Conservation (phyloP, 495 filamentous ascomycete species). For the Penicillium manginii region DNA sequence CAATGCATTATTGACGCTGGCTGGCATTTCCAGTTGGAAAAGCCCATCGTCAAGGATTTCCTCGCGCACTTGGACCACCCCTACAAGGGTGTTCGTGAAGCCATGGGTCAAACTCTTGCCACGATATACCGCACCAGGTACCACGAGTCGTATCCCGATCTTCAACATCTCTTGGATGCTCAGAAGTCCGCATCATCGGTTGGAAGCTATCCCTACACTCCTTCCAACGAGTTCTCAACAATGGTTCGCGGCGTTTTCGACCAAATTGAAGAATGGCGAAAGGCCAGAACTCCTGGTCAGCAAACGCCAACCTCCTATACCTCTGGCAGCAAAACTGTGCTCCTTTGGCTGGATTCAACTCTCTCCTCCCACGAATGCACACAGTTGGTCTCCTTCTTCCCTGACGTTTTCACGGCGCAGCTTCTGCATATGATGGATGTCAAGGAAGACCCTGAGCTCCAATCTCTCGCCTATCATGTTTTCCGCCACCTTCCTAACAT, state of each 20-base stretch:
- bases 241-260: conserved; percentile 78
- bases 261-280: conserved; percentile 84
- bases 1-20: conserved; percentile 85
- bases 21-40: conserved; percentile 95
- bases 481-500: conserved; percentile 97
- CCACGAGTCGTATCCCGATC: conserved; percentile 86
- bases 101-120: conserved; percentile 87
- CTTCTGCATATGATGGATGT: conserved; percentile 99
- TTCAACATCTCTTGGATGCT: conserved; percentile 70
- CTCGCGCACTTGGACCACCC: conserved; percentile 92
- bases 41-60: conserved; percentile 89
- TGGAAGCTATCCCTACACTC: conserved; percentile 81
- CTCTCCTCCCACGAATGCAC: conserved; percentile 92
- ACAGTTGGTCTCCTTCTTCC: conserved; percentile 89
- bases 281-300: conserved; percentile 81
- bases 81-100: conserved; percentile 94
- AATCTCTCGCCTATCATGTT: conserved; percentile 93
- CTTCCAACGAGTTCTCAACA: conserved; percentile 70
- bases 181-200: conserved; percentile 82
- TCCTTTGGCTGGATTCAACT: conserved; percentile 92
- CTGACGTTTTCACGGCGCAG: conserved; percentile 83
- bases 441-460: conserved; percentile 96
- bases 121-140: conserved; percentile 87
- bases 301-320: conserved; percentile 95
- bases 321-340: conserved; percentile 90